These are phyloP conservation scores for Rhypophila decipiens DNA, from an alignment of 495 filamentous ascomycete genomes.

Conservation along the genomic window DNA sequence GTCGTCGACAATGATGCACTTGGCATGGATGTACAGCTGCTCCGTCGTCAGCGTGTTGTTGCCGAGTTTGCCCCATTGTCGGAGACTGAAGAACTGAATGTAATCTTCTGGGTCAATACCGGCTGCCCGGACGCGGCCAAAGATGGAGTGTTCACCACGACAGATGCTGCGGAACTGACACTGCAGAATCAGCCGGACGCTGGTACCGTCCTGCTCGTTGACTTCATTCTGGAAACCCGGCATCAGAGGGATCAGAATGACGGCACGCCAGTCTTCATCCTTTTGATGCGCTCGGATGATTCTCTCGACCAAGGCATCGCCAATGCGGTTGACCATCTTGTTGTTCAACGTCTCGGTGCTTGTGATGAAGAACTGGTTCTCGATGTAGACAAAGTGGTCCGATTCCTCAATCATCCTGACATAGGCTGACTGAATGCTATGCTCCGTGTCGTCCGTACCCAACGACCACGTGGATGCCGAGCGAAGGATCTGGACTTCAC, in stretches of 20 bases:
- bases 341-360: constrained; percentile 83
- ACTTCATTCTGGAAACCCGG: constrained; percentile 98
- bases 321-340: constrained; percentile 86
- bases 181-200: constrained; percentile 92
- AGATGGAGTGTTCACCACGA: constrained; percentile 88
- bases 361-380: constrained; percentile 98
- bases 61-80: constrained; percentile 90
- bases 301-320: constrained; percentile 89
- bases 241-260: constrained; percentile 92
- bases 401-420: constrained; percentile 89
- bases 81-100: constrained; percentile 88
- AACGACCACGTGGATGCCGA: constrained; percentile 89
- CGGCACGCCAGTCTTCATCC: constrained; percentile 87
- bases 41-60: constrained; percentile 81
- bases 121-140: constrained; percentile 69
- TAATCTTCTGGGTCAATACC: constrained; percentile 96
- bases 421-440: constrained; percentile 95
- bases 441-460: constrained; percentile 77
- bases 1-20: constrained; percentile 95
- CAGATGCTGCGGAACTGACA: constrained; percentile 98
- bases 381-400: constrained; percentile 97
- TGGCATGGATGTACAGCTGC: constrained; percentile 97
- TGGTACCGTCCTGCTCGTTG: constrained; percentile 86
- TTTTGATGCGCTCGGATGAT: constrained; percentile 79
- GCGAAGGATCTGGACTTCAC: constrained; percentile 91